These are phyloP conservation scores for Cavenderia fasciculata DNA, from an alignment of 78 protist species.

Conservation along the genomic window DNA sequence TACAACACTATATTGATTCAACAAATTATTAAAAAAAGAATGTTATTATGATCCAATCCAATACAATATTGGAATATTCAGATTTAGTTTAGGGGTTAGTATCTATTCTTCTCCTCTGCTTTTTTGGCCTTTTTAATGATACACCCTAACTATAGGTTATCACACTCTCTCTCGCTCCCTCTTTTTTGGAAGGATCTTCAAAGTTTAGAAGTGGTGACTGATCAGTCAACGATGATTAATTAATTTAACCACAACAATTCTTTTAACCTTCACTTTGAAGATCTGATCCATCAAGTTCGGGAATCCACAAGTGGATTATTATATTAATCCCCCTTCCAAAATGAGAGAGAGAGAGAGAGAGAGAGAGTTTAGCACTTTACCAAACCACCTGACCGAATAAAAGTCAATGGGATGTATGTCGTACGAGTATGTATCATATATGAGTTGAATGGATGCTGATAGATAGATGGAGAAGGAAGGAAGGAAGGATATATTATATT, in stretches of 20 bases:
- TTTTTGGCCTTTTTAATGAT: neutral
- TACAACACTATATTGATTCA: conserved; percentile 25
- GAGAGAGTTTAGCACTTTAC: too few relatives aligned
- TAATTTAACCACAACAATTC: too few relatives aligned
- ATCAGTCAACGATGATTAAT: too few relatives aligned
- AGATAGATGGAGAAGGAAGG: neutral
- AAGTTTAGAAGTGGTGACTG: too few relatives aligned
- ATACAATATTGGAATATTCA: neutral
- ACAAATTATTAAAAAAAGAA: neutral
- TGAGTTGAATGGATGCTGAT: neutral
- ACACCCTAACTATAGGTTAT: neutral
- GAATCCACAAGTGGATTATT: too few relatives aligned
- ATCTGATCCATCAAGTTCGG: too few relatives aligned
- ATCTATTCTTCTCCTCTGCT: neutral
- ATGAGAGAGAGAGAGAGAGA: neutral
- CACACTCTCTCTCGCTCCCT: neutral
- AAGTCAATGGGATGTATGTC: neutral
- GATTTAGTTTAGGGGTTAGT: neutral
- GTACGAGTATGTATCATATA: neutral
- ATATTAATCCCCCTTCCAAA: neutral
- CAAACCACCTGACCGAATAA: too few relatives aligned
- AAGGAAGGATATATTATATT: neutral
- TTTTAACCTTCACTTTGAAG: too few relatives aligned
- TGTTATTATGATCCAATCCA: neutral
- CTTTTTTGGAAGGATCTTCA: neutral